Conservation (phyloP, 2,329 filamentous ascomycete species). For the Aspergillus texensis region DNA sequence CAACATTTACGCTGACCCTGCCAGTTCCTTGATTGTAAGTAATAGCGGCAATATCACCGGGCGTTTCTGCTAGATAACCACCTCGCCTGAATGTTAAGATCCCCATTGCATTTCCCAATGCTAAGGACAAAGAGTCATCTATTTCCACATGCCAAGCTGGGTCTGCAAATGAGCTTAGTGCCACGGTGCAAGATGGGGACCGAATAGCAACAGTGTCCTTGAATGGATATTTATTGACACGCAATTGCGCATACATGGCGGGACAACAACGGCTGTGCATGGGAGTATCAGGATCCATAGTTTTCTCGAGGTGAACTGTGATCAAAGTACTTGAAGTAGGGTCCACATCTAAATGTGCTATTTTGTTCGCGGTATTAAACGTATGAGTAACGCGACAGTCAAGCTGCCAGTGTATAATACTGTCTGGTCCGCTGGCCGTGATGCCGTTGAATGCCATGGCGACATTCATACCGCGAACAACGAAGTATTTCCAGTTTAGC, state of each 20-base stretch:
- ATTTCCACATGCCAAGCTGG: neutral
- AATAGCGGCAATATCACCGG: conserved; percentile 8
- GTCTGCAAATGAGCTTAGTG: conserved; percentile 3
- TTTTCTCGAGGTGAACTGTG: conserved; percentile 16
- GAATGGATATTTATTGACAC: conserved; percentile 18
- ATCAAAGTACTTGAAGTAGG: conserved; percentile 20
- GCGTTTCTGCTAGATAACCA: neutral
- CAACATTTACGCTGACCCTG: conserved; percentile 15
- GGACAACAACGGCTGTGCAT: neutral
- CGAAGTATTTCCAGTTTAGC: conserved; percentile 16
- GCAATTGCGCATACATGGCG: conserved; percentile 10
- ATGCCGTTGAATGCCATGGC: conserved; percentile 19
- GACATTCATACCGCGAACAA: conserved; percentile 25
- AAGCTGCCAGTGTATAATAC: conserved; percentile 28
- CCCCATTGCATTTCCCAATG: conserved; percentile 13
- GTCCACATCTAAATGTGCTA: conserved; percentile 22
- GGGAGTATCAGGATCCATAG: neutral
- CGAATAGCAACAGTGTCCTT: neutral
- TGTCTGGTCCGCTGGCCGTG: conserved; percentile 1
- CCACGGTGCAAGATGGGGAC: conserved; percentile 7
- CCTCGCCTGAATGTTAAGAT: conserved; percentile 8
- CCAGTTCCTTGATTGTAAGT: conserved; percentile 15
- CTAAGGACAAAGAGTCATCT: conserved; percentile 1
- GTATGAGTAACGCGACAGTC: conserved; percentile 19
- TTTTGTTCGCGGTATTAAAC: conserved; percentile 7